Conservation (phyloP, 805 yeast species). For the Sugiyamaella americana region DNA sequence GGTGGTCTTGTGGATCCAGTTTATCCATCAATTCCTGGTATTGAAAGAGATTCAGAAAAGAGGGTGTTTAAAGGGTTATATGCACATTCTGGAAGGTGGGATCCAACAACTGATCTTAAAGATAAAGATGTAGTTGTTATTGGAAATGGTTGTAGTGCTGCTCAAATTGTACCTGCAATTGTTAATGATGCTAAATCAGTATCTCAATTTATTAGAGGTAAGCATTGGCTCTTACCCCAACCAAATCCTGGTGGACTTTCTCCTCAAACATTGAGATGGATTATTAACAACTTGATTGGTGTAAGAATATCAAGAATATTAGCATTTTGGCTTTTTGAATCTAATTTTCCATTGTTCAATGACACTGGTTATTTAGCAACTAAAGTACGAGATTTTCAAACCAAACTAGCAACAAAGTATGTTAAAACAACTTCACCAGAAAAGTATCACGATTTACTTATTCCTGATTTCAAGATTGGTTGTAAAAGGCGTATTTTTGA, state of each 20-base stretch:
- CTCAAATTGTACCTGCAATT: constrained; percentile 17
- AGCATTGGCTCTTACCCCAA: constrained; percentile 10
- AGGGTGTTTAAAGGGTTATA: not conserved
- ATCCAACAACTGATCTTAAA: constrained; percentile 22
- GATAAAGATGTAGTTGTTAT: constrained; percentile 30
- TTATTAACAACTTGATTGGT: constrained; percentile 2
- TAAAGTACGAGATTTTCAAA: not conserved
- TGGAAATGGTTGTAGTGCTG: constrained; percentile 21
- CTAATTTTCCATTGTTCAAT: not conserved
- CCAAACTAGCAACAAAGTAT: constrained; percentile 7
- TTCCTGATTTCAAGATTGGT: constrained; percentile 16
- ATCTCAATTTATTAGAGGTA: constrained; percentile 17
- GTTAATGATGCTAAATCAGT: constrained; percentile 4
- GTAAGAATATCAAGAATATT: constrained; percentile 2
- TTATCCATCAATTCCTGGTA: not conserved
- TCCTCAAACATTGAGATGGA: constrained; percentile 4
- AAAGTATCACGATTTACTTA: constrained; percentile 16
- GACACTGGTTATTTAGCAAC: constrained; percentile 5
- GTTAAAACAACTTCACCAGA: constrained; percentile 10
- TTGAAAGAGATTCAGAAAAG: not conserved
- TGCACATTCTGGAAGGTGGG: constrained; percentile 28
- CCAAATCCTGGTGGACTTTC: constrained; percentile 1
- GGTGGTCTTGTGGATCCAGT: not conserved
- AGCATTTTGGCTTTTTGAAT: too few relatives aligned
- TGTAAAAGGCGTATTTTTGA: constrained; percentile 18